These are phyloP conservation scores for Fraxinus nigra DNA, from an alignment of 305 asterid species.

Conservation along the genomic window DNA sequence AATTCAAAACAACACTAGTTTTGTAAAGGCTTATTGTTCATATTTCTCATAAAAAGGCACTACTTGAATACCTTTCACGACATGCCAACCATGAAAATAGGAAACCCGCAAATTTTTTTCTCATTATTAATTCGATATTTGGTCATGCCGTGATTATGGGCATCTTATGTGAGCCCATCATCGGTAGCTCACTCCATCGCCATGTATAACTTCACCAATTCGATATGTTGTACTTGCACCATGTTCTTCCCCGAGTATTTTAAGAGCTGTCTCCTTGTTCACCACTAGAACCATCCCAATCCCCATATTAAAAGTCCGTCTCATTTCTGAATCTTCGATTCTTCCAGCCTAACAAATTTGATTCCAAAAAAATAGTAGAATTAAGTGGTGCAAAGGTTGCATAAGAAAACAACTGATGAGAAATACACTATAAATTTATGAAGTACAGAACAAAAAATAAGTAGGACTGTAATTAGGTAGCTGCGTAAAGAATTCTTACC, in stretches of 20 bases:
- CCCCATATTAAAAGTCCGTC: conserved; percentile 86
- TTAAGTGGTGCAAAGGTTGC: not conserved
- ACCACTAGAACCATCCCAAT: conserved; percentile 91
- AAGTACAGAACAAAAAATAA: not conserved
- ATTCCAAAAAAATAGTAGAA: not conserved
- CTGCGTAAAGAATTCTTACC: conserved; percentile 36
- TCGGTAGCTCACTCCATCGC: conserved; percentile 66
- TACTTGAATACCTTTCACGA: not conserved
- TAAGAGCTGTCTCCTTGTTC: conserved; percentile 57
- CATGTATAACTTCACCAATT: conserved; percentile 71
- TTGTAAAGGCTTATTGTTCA: not conserved
- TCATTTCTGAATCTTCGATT: conserved; percentile 81
- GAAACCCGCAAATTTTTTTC: not conserved
- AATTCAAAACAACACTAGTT: not conserved
- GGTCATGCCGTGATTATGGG: not conserved
- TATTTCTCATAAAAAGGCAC: not conserved
- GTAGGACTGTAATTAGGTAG: not conserved
- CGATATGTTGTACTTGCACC: conserved; percentile 28
- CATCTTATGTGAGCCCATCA: conserved; percentile 7
- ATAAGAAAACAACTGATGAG: not conserved
- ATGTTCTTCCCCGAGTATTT: conserved; percentile 45
- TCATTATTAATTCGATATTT: not conserved
- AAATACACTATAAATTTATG: not conserved
- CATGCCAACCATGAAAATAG: not conserved
- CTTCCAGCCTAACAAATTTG: conserved; percentile 58